These are phyloP conservation scores for Pleurotus pulmonarius DNA, from an alignment of 768 basidiomycete genomes.

Conservation along the genomic window DNA sequence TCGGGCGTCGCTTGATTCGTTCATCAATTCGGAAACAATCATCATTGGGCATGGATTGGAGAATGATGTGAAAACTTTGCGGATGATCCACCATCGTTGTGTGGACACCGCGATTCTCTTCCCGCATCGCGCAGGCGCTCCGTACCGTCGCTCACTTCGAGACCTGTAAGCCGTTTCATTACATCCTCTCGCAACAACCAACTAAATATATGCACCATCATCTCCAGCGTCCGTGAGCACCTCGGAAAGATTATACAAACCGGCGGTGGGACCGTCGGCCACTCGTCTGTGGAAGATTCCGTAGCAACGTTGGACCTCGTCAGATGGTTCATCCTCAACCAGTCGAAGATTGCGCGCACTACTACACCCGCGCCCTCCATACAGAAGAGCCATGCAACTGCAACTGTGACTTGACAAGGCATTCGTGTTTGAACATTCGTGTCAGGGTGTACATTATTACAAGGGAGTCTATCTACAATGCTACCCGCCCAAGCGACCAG, in stretches of 20 bases:
- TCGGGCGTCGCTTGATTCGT: constrained; percentile 60
- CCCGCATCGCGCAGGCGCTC: constrained; percentile 69
- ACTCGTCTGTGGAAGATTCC: constrained; percentile 91
- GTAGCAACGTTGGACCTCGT: constrained; percentile 85
- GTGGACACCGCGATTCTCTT: constrained; percentile 89
- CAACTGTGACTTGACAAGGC: neutral
- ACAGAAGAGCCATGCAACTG: neutral
- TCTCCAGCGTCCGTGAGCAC: constrained; percentile 73
- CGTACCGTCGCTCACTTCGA: constrained; percentile 77
- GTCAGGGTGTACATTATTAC: no score
- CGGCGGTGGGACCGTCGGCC: constrained; percentile 70
- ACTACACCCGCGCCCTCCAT: neutral
- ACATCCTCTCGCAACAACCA: constrained; percentile 12
- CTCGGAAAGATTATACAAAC: constrained; percentile 81
- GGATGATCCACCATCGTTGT: constrained; percentile 80
- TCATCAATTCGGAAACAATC: constrained; percentile 79
- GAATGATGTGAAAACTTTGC: constrained; percentile 88
- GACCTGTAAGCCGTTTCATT: constrained; percentile 55
- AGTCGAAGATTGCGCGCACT: constrained; percentile 26
- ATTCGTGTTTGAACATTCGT: no score
- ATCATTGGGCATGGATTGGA: constrained; percentile 90
- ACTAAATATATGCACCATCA: neutral
- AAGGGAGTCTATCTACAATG: no score
- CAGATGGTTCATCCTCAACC: constrained; percentile 74
- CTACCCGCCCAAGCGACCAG: no score